phyloP scores from a whole-genome alignment of 2,329 filamentous ascomycete genomes.

The Pezicula neosporulosa region DNA sequence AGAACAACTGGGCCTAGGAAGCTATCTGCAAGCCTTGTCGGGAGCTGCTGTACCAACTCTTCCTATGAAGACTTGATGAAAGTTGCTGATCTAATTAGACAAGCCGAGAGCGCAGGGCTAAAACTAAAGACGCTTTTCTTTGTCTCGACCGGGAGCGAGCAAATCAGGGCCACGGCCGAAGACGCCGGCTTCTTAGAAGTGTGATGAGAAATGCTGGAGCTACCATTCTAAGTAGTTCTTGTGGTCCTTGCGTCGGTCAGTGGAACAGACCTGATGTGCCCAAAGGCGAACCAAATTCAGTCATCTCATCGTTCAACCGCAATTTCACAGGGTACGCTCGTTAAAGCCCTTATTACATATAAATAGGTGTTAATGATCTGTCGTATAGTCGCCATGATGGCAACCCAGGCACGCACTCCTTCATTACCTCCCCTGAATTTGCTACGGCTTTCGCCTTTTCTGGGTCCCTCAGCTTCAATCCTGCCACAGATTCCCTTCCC shows the following conservation, averaged over 20 bases:
- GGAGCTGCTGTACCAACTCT: conserved; percentile 33
- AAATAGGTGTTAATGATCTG: neutral
- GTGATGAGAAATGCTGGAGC: conserved; percentile 26
- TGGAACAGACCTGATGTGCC: conserved; percentile 32
- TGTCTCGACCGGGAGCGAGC: conserved; percentile 31
- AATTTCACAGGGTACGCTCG: conserved; percentile 27
- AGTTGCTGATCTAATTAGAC: conserved; percentile 24
- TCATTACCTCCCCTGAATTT: conserved; percentile 44
- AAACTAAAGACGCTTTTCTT: conserved; percentile 28
- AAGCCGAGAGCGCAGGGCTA: conserved; percentile 28
- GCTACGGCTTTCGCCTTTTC: conserved; percentile 39
- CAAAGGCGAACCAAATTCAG: conserved; percentile 27
- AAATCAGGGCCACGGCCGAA: conserved; percentile 30
- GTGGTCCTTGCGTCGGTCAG: conserved; percentile 32
- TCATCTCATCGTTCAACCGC: conserved; percentile 33
- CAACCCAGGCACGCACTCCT: conserved; percentile 42
- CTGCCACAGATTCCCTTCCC: conserved; percentile 22
- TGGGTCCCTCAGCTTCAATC: conserved; percentile 33
- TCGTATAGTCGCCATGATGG: conserved; percentile 28
- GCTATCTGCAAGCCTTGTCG: conserved; percentile 28
- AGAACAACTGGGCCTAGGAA: conserved; percentile 29
- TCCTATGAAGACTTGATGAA: conserved; percentile 34
- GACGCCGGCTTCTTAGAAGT: conserved; percentile 24
- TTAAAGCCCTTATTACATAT: neutral
- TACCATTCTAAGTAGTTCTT: conserved; percentile 29